Base-by-base conservation (phyloP, 345 rosid genomes). In the Populus ilicifolia region DNA sequence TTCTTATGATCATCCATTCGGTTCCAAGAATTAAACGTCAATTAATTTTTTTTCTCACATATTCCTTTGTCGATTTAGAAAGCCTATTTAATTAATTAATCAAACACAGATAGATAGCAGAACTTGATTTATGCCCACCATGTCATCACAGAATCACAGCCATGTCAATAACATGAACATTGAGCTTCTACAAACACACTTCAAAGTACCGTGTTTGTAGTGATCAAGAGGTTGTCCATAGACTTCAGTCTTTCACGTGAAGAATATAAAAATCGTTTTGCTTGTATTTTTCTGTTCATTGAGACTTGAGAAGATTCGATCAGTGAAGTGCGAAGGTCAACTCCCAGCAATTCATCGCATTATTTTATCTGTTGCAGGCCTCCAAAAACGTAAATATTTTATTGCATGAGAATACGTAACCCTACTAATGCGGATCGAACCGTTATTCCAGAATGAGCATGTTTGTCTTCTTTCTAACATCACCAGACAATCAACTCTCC, bases 361-460 rank as follows among this genome's bases (percentile, higher is more conserved):
- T 80, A 70, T 77, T 82, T 62, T 70, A 75, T 68, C 70, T 21
- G 64, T 59, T 33, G 52, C 71, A 48, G 73, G 82, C 73, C 75
- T 44, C 48, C 70, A 35, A 72, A 70, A 73, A n/a, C 71, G 29
- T 25, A 59, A 43, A 43, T 74, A 27, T 65, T 48, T 59, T 62
- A 61, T 8, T 77, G 69, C 75, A 80, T 62, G 79, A 77, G 72
- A 80, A 77, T 30, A 67, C 71, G 79, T 59, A 73, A 20, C 81
- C 86, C 81, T 76, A 64, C 65, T 39, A 56, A 76, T 73, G 81
- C 78, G 75, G 84, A 83, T 83, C 80, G 39, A 71, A 54, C 72
- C 83, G 71, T 67, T 68, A 73, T 83, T 85, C 83, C 83, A 76
- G 84, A 78, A 85, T 81, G 88, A 83, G 88, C 77, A 83, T 85